Evolutionary conservation across 805 yeast species (phyloP).

Genomic region (Suhomyces xylopsoci): DNA sequence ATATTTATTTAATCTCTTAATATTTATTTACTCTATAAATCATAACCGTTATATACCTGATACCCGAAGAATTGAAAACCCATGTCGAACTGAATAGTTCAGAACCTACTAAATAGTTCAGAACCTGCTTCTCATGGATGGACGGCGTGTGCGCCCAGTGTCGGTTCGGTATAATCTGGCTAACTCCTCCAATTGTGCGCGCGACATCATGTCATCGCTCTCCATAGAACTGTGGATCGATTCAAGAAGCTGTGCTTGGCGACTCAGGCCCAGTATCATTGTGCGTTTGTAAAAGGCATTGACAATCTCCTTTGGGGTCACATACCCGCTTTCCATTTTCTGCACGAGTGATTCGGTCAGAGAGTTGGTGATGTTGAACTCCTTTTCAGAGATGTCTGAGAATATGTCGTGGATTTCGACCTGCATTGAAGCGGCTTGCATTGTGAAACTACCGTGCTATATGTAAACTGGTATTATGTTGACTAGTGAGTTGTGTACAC

Average conservation of each 20-base stretch:
- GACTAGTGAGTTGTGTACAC: too few species aligned
- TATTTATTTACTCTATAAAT: background rate
- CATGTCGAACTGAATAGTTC: background rate
- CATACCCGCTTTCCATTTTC: slow-evolving; percentile 43
- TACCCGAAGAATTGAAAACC: background rate
- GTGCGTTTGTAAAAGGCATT: slow-evolving; percentile 57
- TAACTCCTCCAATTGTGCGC: background rate
- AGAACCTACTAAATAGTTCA: background rate
- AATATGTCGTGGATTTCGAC: background rate
- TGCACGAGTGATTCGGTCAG: slow-evolving; percentile 38
- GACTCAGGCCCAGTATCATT: background rate
- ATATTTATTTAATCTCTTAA: background rate
- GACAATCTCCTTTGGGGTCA: slow-evolving; percentile 49
- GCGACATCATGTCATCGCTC: background rate
- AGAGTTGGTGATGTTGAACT: slow-evolving; percentile 40
- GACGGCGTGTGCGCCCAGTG: background rate
- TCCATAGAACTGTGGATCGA: background rate
- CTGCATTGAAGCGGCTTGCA: background rate
- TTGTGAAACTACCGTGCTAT: too few species aligned
- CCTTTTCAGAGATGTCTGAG: slow-evolving; percentile 17
- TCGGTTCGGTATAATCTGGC: background rate
- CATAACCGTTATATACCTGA: background rate
- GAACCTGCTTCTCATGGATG: background rate
- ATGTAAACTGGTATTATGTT: too few species aligned
- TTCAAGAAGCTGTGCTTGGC: background rate